These are phyloP conservation scores for Hanseniaspora hatyaiensis DNA, from an alignment of 805 yeast genomes.

Conservation along the genomic window DNA sequence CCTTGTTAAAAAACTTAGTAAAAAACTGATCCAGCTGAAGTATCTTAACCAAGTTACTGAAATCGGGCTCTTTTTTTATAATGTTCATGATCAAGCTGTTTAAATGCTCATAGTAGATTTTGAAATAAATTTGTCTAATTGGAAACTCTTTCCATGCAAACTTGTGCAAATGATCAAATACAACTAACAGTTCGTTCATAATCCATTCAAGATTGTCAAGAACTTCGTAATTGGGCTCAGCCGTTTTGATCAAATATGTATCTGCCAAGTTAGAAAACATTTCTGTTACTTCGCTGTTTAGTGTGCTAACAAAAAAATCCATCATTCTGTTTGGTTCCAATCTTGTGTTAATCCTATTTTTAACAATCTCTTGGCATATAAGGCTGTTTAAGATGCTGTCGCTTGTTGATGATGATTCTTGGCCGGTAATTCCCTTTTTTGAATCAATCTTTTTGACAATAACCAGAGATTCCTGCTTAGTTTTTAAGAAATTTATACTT, in stretches of 20 bases:
- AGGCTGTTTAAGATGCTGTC: slow-evolving; percentile 29
- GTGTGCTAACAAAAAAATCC: slow-evolving; percentile 44
- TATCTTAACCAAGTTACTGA: slow-evolving; percentile 59
- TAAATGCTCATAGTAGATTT: slow-evolving; percentile 55
- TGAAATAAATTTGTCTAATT: slow-evolving; percentile 48
- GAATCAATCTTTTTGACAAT: slow-evolving; percentile 5
- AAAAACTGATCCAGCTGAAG: slow-evolving; percentile 67
- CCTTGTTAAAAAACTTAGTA: slow-evolving; percentile 39
- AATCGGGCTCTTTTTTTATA: slow-evolving; percentile 62
- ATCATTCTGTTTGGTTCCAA: slow-evolving; percentile 47
- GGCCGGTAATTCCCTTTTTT: slow-evolving; percentile 19
- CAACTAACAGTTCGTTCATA: slow-evolving; percentile 63
- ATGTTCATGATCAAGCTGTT: slow-evolving; percentile 53
- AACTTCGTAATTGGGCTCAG: slow-evolving; percentile 37
- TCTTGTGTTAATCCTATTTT: slow-evolving; percentile 35
- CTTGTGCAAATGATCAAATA: slow-evolving; percentile 43
- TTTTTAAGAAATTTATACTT: background rate
- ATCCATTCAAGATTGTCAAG: slow-evolving; percentile 71
- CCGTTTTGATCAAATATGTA: background rate
- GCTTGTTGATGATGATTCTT: no score
- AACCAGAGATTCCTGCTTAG: slow-evolving; percentile 9
- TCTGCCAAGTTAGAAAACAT: slow-evolving; percentile 35
- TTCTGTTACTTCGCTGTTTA: slow-evolving; percentile 49
- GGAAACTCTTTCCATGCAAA: slow-evolving; percentile 70
- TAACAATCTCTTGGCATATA: slow-evolving; percentile 31